Evolutionary conservation across 1,284 basidiomycete genomes (phyloP).

Genomic region (Irpex sp.): DNA sequence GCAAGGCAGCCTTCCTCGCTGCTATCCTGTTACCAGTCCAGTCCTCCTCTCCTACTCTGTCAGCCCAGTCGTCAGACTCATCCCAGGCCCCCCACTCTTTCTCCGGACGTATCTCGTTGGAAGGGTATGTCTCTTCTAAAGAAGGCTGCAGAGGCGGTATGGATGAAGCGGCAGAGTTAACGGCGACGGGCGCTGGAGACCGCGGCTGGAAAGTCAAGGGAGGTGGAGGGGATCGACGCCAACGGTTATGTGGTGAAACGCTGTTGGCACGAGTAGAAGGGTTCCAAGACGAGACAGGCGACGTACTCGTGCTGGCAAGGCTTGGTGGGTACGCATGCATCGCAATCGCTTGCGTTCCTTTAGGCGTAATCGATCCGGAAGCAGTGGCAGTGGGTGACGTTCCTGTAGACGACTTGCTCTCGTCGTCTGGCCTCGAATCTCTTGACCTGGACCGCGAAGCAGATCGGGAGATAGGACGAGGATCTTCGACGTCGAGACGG

Average conservation of each 20-base stretch:
- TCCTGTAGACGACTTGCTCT: slow-evolving; percentile 28
- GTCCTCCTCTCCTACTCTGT: slow-evolving; percentile 42
- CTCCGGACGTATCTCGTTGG: slow-evolving; percentile 15
- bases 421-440: slow-evolving; percentile 22
- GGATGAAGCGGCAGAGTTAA: slow-evolving; percentile 16
- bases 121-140: not conserved
- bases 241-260: slow-evolving; percentile 31
- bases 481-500: slow-evolving; percentile 44
- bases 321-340: slow-evolving; percentile 63
- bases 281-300: slow-evolving; percentile 26
- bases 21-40: slow-evolving; percentile 42
- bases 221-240: slow-evolving; percentile 36
- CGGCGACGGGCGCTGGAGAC: slow-evolving; percentile 18
- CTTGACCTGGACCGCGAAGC: slow-evolving; percentile 30
- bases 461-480: slow-evolving; percentile 29
- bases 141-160: not conserved
- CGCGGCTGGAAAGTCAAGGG: slow-evolving; percentile 30
- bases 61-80: slow-evolving; percentile 48
- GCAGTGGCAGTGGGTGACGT: slow-evolving; percentile 23
- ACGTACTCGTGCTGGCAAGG: slow-evolving; percentile 35
- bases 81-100: slow-evolving; percentile 50
- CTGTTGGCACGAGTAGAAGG: slow-evolving; percentile 23
- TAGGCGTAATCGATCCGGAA: slow-evolving; percentile 29
- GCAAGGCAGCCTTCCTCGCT: slow-evolving; percentile 30
- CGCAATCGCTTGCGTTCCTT: slow-evolving; percentile 23